Conservation (phyloP, 192 early-diverging fungal species). For the Thamnidium elegans region DNA sequence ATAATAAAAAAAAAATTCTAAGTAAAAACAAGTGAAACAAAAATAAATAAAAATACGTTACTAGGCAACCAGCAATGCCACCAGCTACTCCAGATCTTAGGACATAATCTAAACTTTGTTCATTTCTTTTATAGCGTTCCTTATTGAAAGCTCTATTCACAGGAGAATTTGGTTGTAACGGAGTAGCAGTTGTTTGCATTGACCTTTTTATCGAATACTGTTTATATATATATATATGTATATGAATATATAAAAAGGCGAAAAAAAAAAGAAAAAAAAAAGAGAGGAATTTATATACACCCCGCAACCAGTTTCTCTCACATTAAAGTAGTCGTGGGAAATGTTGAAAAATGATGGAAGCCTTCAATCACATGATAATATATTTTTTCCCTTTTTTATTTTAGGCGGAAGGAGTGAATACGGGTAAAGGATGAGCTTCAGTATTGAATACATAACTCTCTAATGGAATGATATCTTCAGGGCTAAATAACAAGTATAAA, state of each 20-base stretch:
- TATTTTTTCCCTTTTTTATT: too few relatives aligned
- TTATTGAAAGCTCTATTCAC: not conserved
- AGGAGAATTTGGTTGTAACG: not conserved
- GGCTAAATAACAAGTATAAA: constrained; percentile 83
- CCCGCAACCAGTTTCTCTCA: not conserved
- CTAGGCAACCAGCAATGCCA: constrained; percentile 50
- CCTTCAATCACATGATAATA: not conserved
- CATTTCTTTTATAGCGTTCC: constrained; percentile 12
- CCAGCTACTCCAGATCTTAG: constrained; percentile 47
- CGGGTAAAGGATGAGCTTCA: constrained; percentile 91
- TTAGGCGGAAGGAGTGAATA: constrained; percentile 19
- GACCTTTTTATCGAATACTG: not conserved
- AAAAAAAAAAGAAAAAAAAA: not conserved
- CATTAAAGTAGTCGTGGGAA: not conserved
- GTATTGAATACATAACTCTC: constrained; percentile 93
- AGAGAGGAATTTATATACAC: not conserved
- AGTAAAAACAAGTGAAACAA: not conserved
- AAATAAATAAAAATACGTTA: constrained; percentile 18
- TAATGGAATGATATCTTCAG: constrained; percentile 61
- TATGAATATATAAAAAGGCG: too few relatives aligned
- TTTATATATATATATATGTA: not conserved
- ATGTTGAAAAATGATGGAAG: not conserved
- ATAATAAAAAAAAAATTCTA: constrained; percentile 2
- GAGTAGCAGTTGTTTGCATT: constrained; percentile 2
- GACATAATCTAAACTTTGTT: constrained; percentile 47